Evolutionary conservation across 352 stramenopile genomes (phyloP).

Genomic region (Pythium inflatum): DNA sequence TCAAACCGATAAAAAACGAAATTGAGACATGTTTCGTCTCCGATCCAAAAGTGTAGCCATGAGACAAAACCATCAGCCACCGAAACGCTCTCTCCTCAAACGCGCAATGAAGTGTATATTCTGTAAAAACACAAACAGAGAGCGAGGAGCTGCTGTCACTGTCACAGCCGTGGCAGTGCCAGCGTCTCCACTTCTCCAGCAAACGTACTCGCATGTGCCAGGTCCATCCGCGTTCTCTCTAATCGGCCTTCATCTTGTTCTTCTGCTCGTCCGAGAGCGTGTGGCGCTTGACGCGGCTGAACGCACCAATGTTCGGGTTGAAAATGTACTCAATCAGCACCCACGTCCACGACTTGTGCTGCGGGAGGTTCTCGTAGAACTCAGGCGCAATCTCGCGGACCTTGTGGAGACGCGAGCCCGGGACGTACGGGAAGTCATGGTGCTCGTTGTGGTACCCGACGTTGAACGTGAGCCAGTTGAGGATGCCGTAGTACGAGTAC

Average conservation of each 20-base stretch:
- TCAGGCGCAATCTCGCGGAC: conserved; percentile 91
- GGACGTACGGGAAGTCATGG: conserved; percentile 96
- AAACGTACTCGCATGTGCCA: not conserved
- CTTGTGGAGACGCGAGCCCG: conserved; percentile 89
- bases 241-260: conserved; percentile 79
- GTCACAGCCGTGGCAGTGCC: not conserved
- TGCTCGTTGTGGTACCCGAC: conserved; percentile 99
- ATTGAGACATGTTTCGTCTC: not conserved
- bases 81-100: too few relatives aligned
- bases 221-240: conserved; percentile 13
- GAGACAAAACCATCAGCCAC: not conserved
- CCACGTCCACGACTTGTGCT: conserved; percentile 93
- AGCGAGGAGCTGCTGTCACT: not conserved
- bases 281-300: conserved; percentile 91
- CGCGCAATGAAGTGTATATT: too few relatives aligned
- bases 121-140: not conserved
- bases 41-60: not conserved
- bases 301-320: conserved; percentile 91
- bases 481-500: conserved; percentile 97
- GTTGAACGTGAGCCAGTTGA: conserved; percentile 98
- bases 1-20: not conserved
- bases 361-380: conserved; percentile 95
- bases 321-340: conserved; percentile 95
- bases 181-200: not conserved
- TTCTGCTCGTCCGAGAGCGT: conserved; percentile 57